A percentile compares a stretch with the other conserved stretches of the same genome.
phyloP scores from a whole-genome alignment of 306 rosid genomes.

The Fagus crenata region DNA sequence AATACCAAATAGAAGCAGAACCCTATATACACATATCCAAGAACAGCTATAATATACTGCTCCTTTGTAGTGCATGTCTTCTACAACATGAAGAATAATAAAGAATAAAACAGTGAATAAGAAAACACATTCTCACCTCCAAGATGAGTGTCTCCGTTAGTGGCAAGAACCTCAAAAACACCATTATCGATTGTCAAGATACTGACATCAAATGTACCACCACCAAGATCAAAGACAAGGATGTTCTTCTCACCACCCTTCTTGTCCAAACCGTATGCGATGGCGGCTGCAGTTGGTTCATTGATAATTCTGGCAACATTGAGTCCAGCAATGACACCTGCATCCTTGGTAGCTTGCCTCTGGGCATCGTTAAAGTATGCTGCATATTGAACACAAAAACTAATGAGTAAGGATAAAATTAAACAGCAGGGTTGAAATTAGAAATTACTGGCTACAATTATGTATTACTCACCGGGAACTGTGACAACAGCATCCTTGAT shows the following conservation, averaged over 20 bases:
- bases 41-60: too few relatives aligned
- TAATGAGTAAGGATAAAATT: background rate
- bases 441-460: conserved; percentile 5
- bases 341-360: conserved; percentile 99
- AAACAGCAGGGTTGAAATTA: background rate
- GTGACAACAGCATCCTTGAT: conserved; percentile 89
- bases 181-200: conserved; percentile 97
- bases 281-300: conserved; percentile 98
- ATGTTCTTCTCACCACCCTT: conserved; percentile 99
- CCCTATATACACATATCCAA: too few relatives aligned
- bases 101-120: background rate
- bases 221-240: conserved; percentile 98
- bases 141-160: conserved; percentile 98
- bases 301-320: conserved; percentile 96
- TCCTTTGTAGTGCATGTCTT: background rate
- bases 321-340: conserved; percentile 90
- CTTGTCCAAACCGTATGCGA: conserved; percentile 96
- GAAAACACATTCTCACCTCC: conserved; percentile 60
- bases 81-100: background rate
- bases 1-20: too few relatives aligned
- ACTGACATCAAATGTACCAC: conserved; percentile 98
- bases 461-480: conserved; percentile 69
- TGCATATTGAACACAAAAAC: conserved; percentile 34
- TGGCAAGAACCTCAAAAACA: conserved; percentile 93
- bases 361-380: conserved; percentile 99